phyloP scores from a whole-genome alignment of 2,329 filamentous ascomycete genomes.

The Aspergillus sp. region DNA sequence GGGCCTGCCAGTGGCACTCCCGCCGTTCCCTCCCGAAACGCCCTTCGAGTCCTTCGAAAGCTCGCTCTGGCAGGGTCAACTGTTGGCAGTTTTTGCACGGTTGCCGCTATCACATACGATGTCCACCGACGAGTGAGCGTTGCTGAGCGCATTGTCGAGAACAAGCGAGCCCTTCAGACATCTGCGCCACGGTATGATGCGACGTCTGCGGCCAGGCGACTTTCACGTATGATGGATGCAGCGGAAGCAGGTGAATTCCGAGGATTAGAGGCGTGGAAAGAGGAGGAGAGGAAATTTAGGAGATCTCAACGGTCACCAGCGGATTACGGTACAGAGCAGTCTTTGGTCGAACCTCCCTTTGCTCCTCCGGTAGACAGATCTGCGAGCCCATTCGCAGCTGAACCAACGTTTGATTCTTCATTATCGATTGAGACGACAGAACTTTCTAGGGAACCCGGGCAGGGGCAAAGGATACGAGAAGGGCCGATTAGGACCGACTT shows the following conservation, averaged over 20 bases:
- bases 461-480: background rate
- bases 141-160: constrained; percentile 50
- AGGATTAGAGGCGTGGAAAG: constrained; percentile 42
- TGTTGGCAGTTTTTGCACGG: constrained; percentile 46
- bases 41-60: constrained; percentile 45
- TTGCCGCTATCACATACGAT: constrained; percentile 49
- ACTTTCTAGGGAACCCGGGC: background rate
- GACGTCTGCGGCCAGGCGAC: constrained; percentile 39
- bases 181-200: constrained; percentile 49
- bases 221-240: constrained; percentile 49
- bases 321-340: background rate
- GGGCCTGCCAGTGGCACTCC: constrained; percentile 35
- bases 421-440: background rate
- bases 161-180: constrained; percentile 47
- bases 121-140: constrained; percentile 45
- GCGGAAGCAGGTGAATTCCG: constrained; percentile 50
- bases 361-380: background rate
- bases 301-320: constrained; percentile 13
- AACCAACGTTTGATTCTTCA: background rate
- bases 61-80: constrained; percentile 42
- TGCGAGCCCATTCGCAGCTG: background rate
- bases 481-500: background rate
- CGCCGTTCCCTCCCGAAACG: constrained; percentile 49
- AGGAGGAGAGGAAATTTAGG: constrained; percentile 28
- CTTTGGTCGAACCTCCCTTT: background rate